Evolutionary conservation across 176 grass and related monocot genomes (phyloP).

Genomic region (Lolium rigidum): DNA sequence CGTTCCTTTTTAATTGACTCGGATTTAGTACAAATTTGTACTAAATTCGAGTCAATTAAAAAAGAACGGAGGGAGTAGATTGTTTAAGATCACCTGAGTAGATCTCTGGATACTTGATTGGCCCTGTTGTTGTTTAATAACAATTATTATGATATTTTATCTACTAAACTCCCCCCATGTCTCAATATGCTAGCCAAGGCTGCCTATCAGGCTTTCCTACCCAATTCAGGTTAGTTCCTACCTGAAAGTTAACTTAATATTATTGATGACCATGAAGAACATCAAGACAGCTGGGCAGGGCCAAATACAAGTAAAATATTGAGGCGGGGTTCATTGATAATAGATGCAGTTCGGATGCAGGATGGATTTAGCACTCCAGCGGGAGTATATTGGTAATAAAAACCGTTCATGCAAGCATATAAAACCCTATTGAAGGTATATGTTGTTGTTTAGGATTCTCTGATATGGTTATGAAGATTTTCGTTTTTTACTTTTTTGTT

Average conservation of each 20-base stretch:
- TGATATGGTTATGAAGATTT: slow-evolving; percentile 20
- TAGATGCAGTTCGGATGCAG: background rate
- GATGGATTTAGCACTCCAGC: background rate
- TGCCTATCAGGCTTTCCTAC: background rate
- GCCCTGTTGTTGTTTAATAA: background rate
- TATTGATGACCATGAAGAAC: slow-evolving; percentile 17
- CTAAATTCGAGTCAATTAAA: too few species aligned
- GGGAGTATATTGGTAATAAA: background rate
- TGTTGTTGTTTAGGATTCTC: background rate
- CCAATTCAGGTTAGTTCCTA: slow-evolving; percentile 18
- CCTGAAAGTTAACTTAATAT: background rate
- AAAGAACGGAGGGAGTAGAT: too few species aligned
- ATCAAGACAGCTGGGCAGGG: background rate
- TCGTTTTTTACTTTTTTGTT: background rate
- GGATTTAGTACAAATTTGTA: too few species aligned
- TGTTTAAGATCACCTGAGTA: slow-evolving; percentile 20
- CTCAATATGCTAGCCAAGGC: slow-evolving; percentile 20
- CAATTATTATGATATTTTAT: background rate
- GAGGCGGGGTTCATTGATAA: background rate
- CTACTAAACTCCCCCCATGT: slow-evolving; percentile 9
- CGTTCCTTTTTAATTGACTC: too few species aligned
- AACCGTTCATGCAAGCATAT: background rate
- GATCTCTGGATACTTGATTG: background rate
- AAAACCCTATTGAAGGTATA: background rate
- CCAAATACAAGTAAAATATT: background rate